phyloP scores from a whole-genome alignment of 2,329 filamentous ascomycete species.

The Colletotrichum sp. region DNA sequence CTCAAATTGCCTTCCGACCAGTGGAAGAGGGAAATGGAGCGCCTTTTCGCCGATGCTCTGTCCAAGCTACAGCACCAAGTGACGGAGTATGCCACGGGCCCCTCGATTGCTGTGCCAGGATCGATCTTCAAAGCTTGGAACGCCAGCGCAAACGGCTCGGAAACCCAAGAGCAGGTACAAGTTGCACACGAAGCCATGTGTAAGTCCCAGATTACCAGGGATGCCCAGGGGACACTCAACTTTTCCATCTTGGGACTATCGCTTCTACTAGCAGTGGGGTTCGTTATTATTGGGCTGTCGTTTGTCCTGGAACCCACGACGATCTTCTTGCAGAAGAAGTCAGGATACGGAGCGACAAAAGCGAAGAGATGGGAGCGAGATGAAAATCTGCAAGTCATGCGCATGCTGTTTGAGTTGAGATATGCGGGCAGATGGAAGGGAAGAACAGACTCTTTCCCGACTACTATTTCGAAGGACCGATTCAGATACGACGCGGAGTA shows the following conservation, averaged over 20 bases:
- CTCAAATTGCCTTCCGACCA: not conserved
- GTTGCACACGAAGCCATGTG: not conserved
- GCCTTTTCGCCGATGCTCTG: not conserved
- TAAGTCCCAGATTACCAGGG: not conserved
- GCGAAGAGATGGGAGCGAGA: conserved; percentile 5
- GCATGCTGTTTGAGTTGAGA: not conserved
- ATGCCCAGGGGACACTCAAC: conserved; percentile 1
- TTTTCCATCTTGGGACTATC: not conserved
- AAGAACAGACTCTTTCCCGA: not conserved
- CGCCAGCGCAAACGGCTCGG: not conserved
- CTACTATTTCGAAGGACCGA: not conserved
- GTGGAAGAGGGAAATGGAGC: conserved; percentile 1
- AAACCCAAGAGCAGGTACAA: not conserved
- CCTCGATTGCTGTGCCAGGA: not conserved
- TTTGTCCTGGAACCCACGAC: not conserved
- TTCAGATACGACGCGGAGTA: not conserved
- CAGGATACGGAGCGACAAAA: not conserved
- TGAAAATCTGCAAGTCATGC: conserved; percentile 4
- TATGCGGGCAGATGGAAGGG: not conserved
- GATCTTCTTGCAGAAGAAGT: not conserved
- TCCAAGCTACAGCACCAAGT: not conserved
- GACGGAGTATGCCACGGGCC: not conserved
- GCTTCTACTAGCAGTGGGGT: not conserved
- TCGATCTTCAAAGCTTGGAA: not conserved
- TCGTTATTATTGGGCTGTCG: not conserved